Evolutionary conservation across 2,329 filamentous ascomycete species (phyloP), one percentile per base, ranked within the genome.

Genomic region (Nemania abortiva): DNA sequence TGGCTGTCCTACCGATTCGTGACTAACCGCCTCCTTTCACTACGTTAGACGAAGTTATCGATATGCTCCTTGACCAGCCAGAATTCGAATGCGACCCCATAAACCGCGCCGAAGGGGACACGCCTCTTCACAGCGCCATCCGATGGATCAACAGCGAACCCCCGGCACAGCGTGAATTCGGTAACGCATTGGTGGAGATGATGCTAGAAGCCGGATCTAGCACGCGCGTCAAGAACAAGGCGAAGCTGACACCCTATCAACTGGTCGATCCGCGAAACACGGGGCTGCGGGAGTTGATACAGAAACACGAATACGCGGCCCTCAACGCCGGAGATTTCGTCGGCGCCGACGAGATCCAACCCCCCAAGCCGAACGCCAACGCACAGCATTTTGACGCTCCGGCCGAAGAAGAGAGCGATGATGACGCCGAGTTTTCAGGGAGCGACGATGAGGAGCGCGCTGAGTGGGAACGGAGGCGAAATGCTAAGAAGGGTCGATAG

Each of bases 31-130:
- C 2, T 42, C 42, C 50, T 31, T 59, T 11, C 45, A 6, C 22
- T 18, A 29, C 13, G n/a, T 45, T 68, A 92, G 91, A 94, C 83
- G 92, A 96, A 76, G 85, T 94, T 70, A 91, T 97, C 77, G 93
- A 97, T 82, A 82, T 89, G 76, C 89, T 97, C 66, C 90, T 96
- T 73, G 92, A 96, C 84, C 92, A 95, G 80, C 90, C 92, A 74
- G 89, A 91, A 74, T 91, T 97, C 80, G 93, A 96, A 82, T 95
- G 94, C 83, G 93, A 97, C 83, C 91, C 92, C 63, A 76, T 90
- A 76, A 91, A 90, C 83, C 88, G 87, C 74, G 79, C 87, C 76
- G 92, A 95, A 68, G 87, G 88, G 70, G 92, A 96, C 81, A 95
- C 92, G 2, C 92, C 92, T 34, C 86, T 97, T 68, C 93, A 97